A percentile compares a stretch with the other conserved stretches of the same genome.
Evolutionary conservation across 1,284 basidiomycete genomes (phyloP).

Genomic region (Pseudomicrostroma phylloplanum): DNA sequence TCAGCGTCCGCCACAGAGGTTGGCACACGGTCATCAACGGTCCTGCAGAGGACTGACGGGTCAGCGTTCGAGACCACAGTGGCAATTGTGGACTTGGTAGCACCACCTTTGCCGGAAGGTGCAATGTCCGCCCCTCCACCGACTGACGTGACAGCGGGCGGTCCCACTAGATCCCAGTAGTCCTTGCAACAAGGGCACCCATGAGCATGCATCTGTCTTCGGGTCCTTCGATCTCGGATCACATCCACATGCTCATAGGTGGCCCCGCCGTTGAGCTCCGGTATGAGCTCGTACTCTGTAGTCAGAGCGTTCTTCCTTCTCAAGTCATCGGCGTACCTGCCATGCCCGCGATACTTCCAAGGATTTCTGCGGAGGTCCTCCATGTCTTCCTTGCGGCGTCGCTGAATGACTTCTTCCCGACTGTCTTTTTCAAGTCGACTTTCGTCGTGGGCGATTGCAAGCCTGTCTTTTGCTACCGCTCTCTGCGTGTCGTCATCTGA

Average conservation of each 20-base stretch:
- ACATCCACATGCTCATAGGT: constrained; percentile 2
- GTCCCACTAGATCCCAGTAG: no score
- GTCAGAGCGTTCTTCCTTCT: neutral
- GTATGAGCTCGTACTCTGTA: neutral
- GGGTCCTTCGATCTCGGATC: neutral
- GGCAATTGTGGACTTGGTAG: no score
- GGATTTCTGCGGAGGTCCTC: neutral
- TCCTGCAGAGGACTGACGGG: no score
- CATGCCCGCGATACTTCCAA: neutral
- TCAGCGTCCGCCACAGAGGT: no score
- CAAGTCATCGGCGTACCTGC: neutral
- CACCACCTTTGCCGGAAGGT: no score
- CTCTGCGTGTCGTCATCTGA: neutral
- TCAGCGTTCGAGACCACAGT: no score
- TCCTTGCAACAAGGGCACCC: constrained; percentile 5
- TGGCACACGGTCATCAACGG: no score
- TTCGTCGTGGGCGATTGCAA: neutral
- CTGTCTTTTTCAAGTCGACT: neutral
- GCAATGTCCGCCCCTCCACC: no score
- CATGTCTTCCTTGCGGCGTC: neutral
- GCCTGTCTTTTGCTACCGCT: neutral
- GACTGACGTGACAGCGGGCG: no score
- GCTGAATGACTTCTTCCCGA: neutral
- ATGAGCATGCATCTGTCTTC: constrained; percentile 1
- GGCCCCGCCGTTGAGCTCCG: constrained; percentile 1